These are phyloP conservation scores for Pisolithus thermaeus DNA, from an alignment of 1,284 basidiomycete species.

Conservation along the genomic window DNA sequence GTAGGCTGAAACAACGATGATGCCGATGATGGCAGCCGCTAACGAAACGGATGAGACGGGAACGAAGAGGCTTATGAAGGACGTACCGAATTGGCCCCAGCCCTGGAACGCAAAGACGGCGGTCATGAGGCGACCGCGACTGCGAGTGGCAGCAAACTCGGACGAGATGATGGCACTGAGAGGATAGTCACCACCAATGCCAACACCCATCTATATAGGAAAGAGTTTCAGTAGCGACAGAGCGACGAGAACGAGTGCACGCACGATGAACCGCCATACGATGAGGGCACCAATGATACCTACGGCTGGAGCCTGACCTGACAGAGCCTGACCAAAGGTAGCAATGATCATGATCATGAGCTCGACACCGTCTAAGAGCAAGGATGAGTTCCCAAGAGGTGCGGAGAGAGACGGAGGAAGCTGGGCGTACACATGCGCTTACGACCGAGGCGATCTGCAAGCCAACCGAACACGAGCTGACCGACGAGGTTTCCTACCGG, in stretches of 20 bases:
- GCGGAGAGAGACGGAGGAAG: neutral
- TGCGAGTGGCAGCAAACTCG: slow-evolving; percentile 59
- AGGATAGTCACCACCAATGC: slow-evolving; percentile 56
- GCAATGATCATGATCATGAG: slow-evolving; percentile 52
- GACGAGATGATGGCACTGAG: slow-evolving; percentile 45
- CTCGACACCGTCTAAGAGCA: slow-evolving; percentile 48
- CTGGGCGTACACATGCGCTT: slow-evolving; percentile 32
- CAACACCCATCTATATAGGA: slow-evolving; percentile 41
- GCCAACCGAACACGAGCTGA: slow-evolving; percentile 51
- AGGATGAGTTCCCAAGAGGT: neutral
- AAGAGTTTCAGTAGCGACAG: slow-evolving; percentile 7
- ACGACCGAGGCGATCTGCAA: slow-evolving; percentile 51
- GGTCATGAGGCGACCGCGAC: slow-evolving; percentile 52
- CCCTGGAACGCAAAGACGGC: slow-evolving; percentile 53
- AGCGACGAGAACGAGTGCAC: slow-evolving; percentile 12
- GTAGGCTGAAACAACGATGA: slow-evolving; percentile 53
- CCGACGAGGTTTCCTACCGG: slow-evolving; percentile 60
- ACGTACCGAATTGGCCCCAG: slow-evolving; percentile 47
- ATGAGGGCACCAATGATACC: slow-evolving; percentile 56
- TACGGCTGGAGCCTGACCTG: slow-evolving; percentile 48
- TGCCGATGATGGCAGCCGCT: slow-evolving; percentile 50
- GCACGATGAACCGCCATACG: slow-evolving; percentile 46
- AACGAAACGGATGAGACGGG: neutral
- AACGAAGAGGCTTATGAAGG: slow-evolving; percentile 12
- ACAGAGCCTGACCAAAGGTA: slow-evolving; percentile 43